phyloP scores from a whole-genome alignment of 768 basidiomycete species.

The Russula ochroleuca region DNA sequence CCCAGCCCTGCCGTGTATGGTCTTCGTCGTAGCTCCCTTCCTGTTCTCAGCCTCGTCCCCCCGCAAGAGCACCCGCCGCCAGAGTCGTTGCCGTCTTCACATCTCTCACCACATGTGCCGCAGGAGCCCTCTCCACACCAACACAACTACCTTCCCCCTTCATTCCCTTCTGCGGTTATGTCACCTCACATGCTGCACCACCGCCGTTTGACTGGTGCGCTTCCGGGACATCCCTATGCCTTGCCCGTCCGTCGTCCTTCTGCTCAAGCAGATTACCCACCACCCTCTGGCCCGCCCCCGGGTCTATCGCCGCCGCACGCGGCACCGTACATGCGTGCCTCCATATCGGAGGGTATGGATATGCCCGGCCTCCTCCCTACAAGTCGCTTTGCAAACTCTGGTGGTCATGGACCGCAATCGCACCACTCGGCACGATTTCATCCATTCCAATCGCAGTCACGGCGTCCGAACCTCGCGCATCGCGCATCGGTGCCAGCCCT shows the following conservation, averaged over 20 bases:
- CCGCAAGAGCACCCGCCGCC: slow-evolving; percentile 18
- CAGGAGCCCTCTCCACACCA: slow-evolving; percentile 3
- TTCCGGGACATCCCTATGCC: slow-evolving; percentile 18
- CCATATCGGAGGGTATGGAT: slow-evolving; percentile 23
- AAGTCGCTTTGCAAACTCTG: slow-evolving; percentile 3
- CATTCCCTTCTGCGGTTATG: slow-evolving; percentile 19
- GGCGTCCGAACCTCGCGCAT: slow-evolving; percentile 24
- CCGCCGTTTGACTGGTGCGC: slow-evolving; percentile 24
- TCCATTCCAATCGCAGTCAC: slow-evolving; percentile 17
- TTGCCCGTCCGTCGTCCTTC: slow-evolving; percentile 14
- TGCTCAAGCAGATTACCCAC: slow-evolving; percentile 8
- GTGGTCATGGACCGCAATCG: neutral
- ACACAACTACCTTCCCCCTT: neutral
- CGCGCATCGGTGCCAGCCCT: slow-evolving; percentile 26
- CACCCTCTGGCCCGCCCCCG: slow-evolving; percentile 19
- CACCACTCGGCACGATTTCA: slow-evolving; percentile 13
- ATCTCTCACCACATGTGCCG: slow-evolving; percentile 1
- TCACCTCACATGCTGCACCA: slow-evolving; percentile 19
- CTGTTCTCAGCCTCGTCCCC: slow-evolving; percentile 19
- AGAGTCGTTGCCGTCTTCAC: neutral
- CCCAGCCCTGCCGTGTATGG: slow-evolving; percentile 14
- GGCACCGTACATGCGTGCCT: slow-evolving; percentile 21
- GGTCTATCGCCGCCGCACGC: slow-evolving; percentile 16
- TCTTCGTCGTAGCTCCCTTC: slow-evolving; percentile 24
- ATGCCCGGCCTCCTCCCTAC: slow-evolving; percentile 17